These are phyloP conservation scores for Phylloboletellus chloephorus DNA, from an alignment of 1,284 basidiomycete species.

Conservation along the genomic window DNA sequence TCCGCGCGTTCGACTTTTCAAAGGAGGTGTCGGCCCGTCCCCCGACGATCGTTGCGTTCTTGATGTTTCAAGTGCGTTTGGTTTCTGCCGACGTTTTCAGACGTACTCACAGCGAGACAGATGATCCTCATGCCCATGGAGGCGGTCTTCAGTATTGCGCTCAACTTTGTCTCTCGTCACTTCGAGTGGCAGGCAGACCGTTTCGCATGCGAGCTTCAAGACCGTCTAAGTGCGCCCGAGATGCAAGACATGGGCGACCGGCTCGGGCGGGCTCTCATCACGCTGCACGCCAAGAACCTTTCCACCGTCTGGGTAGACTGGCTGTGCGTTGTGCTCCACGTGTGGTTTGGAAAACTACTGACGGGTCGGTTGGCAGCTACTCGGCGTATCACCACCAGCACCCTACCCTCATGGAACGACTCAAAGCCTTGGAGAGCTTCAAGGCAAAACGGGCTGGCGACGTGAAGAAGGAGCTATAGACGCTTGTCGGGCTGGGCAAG, in stretches of 20 bases:
- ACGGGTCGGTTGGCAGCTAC: slow-evolving; percentile 45
- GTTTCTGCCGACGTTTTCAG: background rate
- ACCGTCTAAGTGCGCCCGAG: slow-evolving; percentile 38
- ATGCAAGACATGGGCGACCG: slow-evolving; percentile 77
- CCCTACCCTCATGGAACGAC: slow-evolving; percentile 82
- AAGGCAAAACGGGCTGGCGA: slow-evolving; percentile 25
- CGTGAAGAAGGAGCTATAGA: slow-evolving; percentile 31
- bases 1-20: slow-evolving; percentile 85
- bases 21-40: slow-evolving; percentile 57
- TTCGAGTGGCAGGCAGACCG: slow-evolving; percentile 91
- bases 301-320: slow-evolving; percentile 89
- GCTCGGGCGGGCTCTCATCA: slow-evolving; percentile 72
- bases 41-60: slow-evolving; percentile 85
- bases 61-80: slow-evolving; percentile 68
- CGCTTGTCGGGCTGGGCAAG: background rate
- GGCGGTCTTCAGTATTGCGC: slow-evolving; percentile 66
- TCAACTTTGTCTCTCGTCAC: slow-evolving; percentile 77
- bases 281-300: slow-evolving; percentile 85
- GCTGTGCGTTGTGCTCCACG: slow-evolving; percentile 49
- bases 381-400: slow-evolving; percentile 92
- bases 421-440: slow-evolving; percentile 72
- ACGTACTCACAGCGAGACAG: slow-evolving; percentile 31
- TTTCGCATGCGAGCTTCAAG: slow-evolving; percentile 69
- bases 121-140: slow-evolving; percentile 83
- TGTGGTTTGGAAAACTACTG: background rate